Evolutionary conservation across 2,329 filamentous ascomycete genomes (phyloP).

Genomic region (Aspergillus spinulosporus): DNA sequence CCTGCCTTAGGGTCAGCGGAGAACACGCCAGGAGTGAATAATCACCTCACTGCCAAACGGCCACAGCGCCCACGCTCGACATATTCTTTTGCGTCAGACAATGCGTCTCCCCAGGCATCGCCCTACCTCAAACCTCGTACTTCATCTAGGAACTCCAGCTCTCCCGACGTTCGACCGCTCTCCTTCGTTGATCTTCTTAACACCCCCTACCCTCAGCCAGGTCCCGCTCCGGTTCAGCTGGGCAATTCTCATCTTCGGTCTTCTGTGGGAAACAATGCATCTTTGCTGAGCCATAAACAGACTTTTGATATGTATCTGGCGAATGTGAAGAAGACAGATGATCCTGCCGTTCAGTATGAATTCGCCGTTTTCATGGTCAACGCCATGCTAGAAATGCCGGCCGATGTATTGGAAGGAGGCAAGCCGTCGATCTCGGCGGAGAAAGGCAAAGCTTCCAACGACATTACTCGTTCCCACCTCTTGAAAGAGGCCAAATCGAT

Average conservation of each 20-base stretch:
- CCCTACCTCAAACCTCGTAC: slow-evolving; percentile 49
- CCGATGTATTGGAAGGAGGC: slow-evolving; percentile 47
- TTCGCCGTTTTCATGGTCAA: slow-evolving; percentile 95
- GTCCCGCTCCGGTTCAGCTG: slow-evolving; percentile 62
- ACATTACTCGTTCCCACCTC: slow-evolving; percentile 63
- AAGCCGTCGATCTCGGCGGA: slow-evolving; percentile 22
- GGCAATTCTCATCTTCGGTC: slow-evolving; percentile 80
- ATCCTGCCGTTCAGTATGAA: slow-evolving; percentile 87
- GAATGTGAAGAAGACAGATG: slow-evolving; percentile 96
- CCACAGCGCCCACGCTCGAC: slow-evolving; percentile 71
- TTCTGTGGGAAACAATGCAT: slow-evolving; percentile 84
- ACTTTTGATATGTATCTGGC: slow-evolving; percentile 96
- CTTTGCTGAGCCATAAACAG: slow-evolving; percentile 84
- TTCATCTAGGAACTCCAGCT: slow-evolving; percentile 54
- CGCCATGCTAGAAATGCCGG: slow-evolving; percentile 75
- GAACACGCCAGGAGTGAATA: slow-evolving; percentile 54
- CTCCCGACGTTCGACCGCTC: slow-evolving; percentile 58
- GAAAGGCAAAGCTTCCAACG: slow-evolving; percentile 31
- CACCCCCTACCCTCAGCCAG: slow-evolving; percentile 77
- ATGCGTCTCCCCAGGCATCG: slow-evolving; percentile 55
- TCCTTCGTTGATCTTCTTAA: slow-evolving; percentile 65
- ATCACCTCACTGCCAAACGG: slow-evolving; percentile 60
- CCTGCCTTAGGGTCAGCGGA: slow-evolving; percentile 46
- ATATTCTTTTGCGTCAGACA: slow-evolving; percentile 73
- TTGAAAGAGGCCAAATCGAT: slow-evolving; percentile 87